Conservation (phyloP, 2,329 filamentous ascomycete genomes). For the Nannizziopsis barbatae region DNA sequence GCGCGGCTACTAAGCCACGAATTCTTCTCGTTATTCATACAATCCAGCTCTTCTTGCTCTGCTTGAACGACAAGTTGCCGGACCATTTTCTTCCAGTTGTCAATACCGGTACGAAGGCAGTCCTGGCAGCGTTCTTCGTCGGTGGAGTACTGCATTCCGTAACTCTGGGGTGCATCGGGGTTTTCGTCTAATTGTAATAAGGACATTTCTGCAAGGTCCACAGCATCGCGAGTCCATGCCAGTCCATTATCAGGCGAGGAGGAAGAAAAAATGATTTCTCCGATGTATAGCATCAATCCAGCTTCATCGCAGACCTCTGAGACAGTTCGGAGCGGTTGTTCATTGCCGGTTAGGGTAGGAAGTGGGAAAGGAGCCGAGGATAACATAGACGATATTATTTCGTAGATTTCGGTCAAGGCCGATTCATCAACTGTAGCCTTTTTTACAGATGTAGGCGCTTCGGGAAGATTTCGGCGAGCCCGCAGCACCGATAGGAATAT, state of each 20-base stretch:
- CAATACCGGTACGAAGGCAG: slow-evolving; percentile 63
- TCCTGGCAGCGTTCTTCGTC: slow-evolving; percentile 57
- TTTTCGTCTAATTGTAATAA: slow-evolving; percentile 27
- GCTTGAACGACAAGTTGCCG: slow-evolving; percentile 44
- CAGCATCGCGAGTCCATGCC: slow-evolving; percentile 80
- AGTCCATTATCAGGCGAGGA: slow-evolving; percentile 59
- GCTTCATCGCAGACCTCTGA: slow-evolving; percentile 71
- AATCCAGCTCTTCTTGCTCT: slow-evolving; percentile 28
- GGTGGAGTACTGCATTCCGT: slow-evolving; percentile 20
- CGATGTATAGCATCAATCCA: slow-evolving; percentile 76
- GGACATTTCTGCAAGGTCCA: slow-evolving; percentile 65
- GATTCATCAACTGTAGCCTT: slow-evolving; percentile 11
- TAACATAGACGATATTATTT: slow-evolving; percentile 33
- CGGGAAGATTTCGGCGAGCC: slow-evolving; percentile 53
- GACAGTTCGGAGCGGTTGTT: slow-evolving; percentile 52
- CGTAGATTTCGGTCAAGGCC: slow-evolving; percentile 27
- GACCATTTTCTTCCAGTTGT: slow-evolving; percentile 79
- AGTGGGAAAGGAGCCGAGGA: slow-evolving; percentile 56
- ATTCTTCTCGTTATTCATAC: slow-evolving; percentile 23
- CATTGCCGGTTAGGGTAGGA: slow-evolving; percentile 58
- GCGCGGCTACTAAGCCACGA: slow-evolving; percentile 28
- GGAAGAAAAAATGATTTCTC: slow-evolving; percentile 76
- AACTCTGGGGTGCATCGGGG: slow-evolving; percentile 16
- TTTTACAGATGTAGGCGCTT: slow-evolving; percentile 23
- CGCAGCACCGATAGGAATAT: slow-evolving; percentile 77